phyloP scores from a whole-genome alignment of 2,329 filamentous ascomycete genomes.

The Calonectria pseudoreteaudii region DNA sequence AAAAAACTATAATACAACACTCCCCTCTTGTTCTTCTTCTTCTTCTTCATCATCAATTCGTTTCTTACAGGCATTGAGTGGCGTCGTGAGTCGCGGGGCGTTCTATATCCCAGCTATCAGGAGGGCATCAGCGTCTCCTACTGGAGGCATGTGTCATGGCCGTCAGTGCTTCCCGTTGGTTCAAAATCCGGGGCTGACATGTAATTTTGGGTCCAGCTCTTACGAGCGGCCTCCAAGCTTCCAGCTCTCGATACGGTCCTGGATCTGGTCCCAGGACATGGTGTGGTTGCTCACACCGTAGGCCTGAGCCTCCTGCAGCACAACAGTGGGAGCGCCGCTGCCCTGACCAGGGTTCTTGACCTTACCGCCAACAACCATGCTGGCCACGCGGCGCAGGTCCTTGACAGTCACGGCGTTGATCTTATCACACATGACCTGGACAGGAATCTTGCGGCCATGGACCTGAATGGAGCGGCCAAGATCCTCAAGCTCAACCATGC shows the following conservation, averaged over 20 bases:
- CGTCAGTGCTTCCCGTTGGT: neutral
- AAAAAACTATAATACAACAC: conserved; percentile 41
- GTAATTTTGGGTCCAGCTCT: neutral
- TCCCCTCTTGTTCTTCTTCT: conserved; percentile 17
- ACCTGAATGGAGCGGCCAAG: conserved; percentile 95
- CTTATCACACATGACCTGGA: conserved; percentile 89
- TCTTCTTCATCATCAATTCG: conserved; percentile 8
- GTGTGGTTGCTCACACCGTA: conserved; percentile 75
- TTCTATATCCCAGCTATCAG: conserved; percentile 24
- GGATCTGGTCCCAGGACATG: conserved; percentile 89
- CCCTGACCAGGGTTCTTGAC: conserved; percentile 81
- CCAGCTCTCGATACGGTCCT: conserved; percentile 87
- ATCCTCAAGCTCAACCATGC: conserved; percentile 98
- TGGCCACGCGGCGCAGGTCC: conserved; percentile 86
- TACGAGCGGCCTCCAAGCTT: conserved; percentile 73
- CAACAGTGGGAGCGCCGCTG: conserved; percentile 91
- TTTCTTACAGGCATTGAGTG: conserved; percentile 4
- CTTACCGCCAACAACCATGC: conserved; percentile 79
- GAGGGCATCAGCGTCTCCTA: neutral
- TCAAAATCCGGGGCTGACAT: neutral
- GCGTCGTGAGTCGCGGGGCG: conserved; percentile 11
- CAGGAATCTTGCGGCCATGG: conserved; percentile 92
- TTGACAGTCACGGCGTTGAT: conserved; percentile 85
- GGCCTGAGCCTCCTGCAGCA: conserved; percentile 89
- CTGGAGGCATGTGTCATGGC: neutral